Percentiles rank a stretch among this genome's conserved stretches.
Conservation (phyloP, 1,139 yeast species). For the Protomyces inouyei region DNA sequence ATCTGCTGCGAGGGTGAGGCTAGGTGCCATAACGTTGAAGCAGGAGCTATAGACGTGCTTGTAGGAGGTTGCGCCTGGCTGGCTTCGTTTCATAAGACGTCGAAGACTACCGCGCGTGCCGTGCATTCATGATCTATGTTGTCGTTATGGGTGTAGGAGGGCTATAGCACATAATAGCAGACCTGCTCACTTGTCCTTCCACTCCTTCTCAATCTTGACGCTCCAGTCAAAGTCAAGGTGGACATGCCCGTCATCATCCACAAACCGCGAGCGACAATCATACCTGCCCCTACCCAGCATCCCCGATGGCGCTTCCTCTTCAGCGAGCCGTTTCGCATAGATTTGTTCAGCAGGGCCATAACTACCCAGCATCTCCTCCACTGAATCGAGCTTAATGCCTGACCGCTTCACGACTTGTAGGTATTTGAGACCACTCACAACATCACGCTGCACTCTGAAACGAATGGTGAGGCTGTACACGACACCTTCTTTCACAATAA, state of each 20-base stretch:
- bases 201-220: conserved; percentile 61
- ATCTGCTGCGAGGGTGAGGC: neutral
- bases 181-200: conserved; percentile 2
- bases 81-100: neutral
- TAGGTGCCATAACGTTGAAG: neutral
- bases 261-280: conserved; percentile 72
- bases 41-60: neutral
- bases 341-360: conserved; percentile 40
- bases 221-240: conserved; percentile 83
- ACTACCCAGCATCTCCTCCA: conserved; percentile 84
- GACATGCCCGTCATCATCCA: conserved; percentile 76
- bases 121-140: neutral
- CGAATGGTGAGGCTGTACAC: conserved; percentile 66
- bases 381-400: conserved; percentile 79
- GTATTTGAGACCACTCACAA: conserved; percentile 84
- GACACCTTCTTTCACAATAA: conserved; percentile 72
- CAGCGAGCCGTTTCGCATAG: conserved; percentile 60
- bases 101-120: neutral
- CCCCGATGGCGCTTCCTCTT: conserved; percentile 90
- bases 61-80: neutral
- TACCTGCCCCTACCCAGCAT: conserved; percentile 81
- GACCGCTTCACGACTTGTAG: conserved; percentile 79
- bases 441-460: conserved; percentile 84
- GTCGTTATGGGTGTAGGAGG: neutral
- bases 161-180: neutral